phyloP scores from a whole-genome alignment of 2,329 filamentous ascomycete genomes.

The Colletotrichum musae region DNA sequence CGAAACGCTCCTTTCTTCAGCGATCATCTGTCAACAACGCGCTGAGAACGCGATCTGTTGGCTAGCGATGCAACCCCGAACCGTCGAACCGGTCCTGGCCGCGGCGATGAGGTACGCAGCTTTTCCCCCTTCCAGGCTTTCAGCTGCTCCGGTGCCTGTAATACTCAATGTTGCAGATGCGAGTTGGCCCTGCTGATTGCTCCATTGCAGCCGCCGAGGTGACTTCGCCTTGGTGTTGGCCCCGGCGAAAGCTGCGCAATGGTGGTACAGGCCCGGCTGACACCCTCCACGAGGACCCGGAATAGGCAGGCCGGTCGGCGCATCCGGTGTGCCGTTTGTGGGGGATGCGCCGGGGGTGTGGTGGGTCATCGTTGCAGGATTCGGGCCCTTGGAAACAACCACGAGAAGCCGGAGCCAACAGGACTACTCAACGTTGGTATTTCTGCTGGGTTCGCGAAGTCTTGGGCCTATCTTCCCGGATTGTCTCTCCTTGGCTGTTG shows the following conservation, averaged over 20 bases:
- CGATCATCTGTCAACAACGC: constrained; percentile 24
- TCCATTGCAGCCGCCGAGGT: constrained; percentile 35
- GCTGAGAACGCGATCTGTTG: constrained; percentile 19
- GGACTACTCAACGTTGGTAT: background rate
- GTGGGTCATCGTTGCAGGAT: constrained; percentile 34
- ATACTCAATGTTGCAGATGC: constrained; percentile 20
- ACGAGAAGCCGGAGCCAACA: background rate
- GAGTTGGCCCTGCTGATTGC: constrained; percentile 26
- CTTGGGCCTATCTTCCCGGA: background rate
- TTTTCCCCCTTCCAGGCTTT: constrained; percentile 20
- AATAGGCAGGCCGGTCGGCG: constrained; percentile 41
- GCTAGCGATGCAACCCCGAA: constrained; percentile 10
- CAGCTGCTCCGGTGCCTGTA: constrained; percentile 22
- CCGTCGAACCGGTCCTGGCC: constrained; percentile 4
- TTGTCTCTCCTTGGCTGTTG: background rate
- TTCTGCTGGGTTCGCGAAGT: background rate
- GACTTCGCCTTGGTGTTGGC: constrained; percentile 32
- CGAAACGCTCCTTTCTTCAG: constrained; percentile 16
- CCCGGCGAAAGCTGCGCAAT: constrained; percentile 21
- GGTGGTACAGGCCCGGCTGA: constrained; percentile 19
- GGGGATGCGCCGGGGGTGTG: constrained; percentile 34
- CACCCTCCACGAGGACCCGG: constrained; percentile 29
- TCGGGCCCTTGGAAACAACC: constrained; percentile 22
- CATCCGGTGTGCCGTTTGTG: constrained; percentile 36
- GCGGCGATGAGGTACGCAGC: constrained; percentile 13